Evolutionary conservation across 2,329 filamentous ascomycete genomes (phyloP), one percentile per base, ranked within the genome.

Genomic region (Fusarium pseudoanthophilum): DNA sequence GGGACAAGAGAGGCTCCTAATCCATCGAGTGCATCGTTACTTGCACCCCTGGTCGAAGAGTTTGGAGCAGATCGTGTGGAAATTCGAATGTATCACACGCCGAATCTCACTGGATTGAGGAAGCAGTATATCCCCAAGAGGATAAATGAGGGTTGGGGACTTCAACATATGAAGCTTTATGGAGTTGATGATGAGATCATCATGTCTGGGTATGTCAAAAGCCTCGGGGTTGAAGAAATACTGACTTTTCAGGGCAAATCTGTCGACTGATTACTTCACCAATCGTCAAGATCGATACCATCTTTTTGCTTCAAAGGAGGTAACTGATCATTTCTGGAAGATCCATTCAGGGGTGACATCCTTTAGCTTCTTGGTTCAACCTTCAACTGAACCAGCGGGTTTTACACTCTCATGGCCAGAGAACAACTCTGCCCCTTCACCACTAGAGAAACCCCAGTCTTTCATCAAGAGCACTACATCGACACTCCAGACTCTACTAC

Each of bases 81-180:
- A 79, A 91, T 99, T 72, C 92, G 95, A 77, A 97, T 99, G 95
- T 99, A 97, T 80, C 96, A 99, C 82, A 99, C 96, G 2, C 96
- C 96, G 1, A 99, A 99, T 78, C 84, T 99, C 72, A 97, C 93
- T 6, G 96, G 96, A 0, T 77, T 97, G 64, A 90, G 92, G 57
- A 98, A 98, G 83, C 91, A 91, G 78, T 86, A 93, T 74, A 90
- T 98, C 5, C 96, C 96, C 1, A 93, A 90, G 79, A 89, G 96
- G 26, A 95, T 99, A 80, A 99, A 99, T 76, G 96, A 99, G 83
- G 96, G 96, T 24, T 99, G 96, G 96, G 96, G 96, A 2, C 84
- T 99, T 69, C 96, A 99, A 80, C 96, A 99, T 80, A 99, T 99
- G 95, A 99, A 99, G 87, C 86, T 99, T 1, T 99, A 99, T 77